A percentile compares a stretch with the other conserved stretches of the same genome.
Conservation (phyloP, 805 yeast genomes). For the Saturnispora besseyi region DNA sequence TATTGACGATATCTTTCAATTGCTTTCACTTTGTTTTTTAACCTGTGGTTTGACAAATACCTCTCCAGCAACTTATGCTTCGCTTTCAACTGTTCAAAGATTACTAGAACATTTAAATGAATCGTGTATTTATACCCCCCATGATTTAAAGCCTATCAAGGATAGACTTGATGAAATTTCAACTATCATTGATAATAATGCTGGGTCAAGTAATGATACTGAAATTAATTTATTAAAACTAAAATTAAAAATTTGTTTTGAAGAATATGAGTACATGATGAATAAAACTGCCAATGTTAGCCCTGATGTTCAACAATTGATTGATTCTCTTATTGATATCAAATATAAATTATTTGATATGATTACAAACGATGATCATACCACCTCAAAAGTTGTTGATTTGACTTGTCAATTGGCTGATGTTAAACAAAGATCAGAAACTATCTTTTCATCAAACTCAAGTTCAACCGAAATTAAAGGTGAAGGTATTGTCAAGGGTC, state of each 20-base stretch:
- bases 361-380: conserved; percentile 34
- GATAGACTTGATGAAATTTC: conserved; percentile 64
- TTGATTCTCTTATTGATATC: conserved; percentile 52
- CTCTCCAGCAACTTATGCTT: conserved; percentile 92
- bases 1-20: conserved; percentile 83
- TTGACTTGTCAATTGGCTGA: conserved; percentile 16
- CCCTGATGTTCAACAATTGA: conserved; percentile 38
- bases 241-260: conserved; percentile 56
- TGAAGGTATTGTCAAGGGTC: conserved; percentile 54
- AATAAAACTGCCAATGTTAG: conserved; percentile 46
- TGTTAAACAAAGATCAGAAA: conserved; percentile 21
- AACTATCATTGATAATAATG: conserved; percentile 44
- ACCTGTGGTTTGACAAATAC: conserved; percentile 86
- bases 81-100: conserved; percentile 77
- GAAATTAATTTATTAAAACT: conserved; percentile 42
- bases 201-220: conserved; percentile 17
- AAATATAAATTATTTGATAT: conserved; percentile 52
- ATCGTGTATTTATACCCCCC: conserved; percentile 71
- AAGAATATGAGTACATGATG: conserved; percentile 49
- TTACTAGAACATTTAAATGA: conserved; percentile 76
- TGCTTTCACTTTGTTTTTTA: conserved; percentile 75
- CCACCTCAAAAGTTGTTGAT: conserved; percentile 13
- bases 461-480: conserved; percentile 21
- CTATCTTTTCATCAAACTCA: conserved; percentile 8
- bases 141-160: conserved; percentile 72